A percentile compares a stretch with the other conserved stretches of the same genome.
Evolutionary conservation across 1,139 yeast genomes (phyloP).

Genomic region (Yamadazyma mexicana): DNA sequence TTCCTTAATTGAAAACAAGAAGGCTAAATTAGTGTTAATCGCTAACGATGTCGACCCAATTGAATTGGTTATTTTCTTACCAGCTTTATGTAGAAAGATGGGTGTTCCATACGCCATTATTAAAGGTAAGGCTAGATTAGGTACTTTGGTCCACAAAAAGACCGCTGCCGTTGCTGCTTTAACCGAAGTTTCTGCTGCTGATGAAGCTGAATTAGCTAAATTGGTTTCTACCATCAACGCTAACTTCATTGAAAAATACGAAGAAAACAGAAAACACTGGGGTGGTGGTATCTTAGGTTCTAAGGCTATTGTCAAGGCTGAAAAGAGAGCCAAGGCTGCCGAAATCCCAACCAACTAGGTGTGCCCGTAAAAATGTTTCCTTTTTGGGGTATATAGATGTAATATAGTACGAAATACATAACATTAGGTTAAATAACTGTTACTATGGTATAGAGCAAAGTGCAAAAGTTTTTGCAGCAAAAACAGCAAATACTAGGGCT

Average conservation of each 20-base stretch:
- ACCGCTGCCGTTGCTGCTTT: constrained; percentile 95
- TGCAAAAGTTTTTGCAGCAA: background rate
- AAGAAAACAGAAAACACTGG: constrained; percentile 97
- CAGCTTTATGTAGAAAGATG: constrained; percentile 98
- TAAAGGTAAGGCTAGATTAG: constrained; percentile 98
- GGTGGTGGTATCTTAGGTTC: constrained; percentile 99
- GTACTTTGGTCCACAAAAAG: constrained; percentile 95
- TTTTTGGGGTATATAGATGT: background rate
- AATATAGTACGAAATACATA: constrained; percentile 1
- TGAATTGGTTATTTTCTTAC: constrained; percentile 93
- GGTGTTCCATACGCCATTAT: constrained; percentile 98
- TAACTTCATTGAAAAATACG: constrained; percentile 90
- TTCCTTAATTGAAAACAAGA: constrained; percentile 94
- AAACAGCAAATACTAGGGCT: constrained; percentile 8
- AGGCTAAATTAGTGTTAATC: constrained; percentile 93
- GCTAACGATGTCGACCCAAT: constrained; percentile 99
- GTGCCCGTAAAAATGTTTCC: too few species aligned
- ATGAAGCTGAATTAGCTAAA: constrained; percentile 91
- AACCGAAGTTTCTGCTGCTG: constrained; percentile 91
- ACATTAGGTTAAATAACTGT: constrained; percentile 6
- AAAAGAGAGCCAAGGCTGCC: constrained; percentile 44
- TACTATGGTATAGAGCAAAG: too few species aligned
- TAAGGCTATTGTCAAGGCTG: constrained; percentile 77
- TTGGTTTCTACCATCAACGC: constrained; percentile 89
- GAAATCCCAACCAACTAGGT: constrained; percentile 23